Conservation (phyloP, 2,329 filamentous ascomycete species). For the Metarhizium sp. region DNA sequence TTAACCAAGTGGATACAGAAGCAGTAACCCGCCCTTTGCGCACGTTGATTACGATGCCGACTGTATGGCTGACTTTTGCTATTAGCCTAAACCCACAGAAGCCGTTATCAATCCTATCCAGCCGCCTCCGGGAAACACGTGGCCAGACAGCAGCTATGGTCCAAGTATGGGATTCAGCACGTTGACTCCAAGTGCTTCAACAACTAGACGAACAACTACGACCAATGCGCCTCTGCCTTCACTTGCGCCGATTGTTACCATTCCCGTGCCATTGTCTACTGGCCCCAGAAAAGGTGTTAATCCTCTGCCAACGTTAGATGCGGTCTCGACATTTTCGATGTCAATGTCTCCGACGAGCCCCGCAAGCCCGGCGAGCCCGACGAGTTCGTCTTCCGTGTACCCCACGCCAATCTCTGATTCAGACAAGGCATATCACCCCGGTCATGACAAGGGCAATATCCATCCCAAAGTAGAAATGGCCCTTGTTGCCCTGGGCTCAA, state of each 20-base stretch:
- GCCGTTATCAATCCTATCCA: not conserved
- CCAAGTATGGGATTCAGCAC: not conserved
- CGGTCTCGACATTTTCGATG: not conserved
- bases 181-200: not conserved
- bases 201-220: not conserved
- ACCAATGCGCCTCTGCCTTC: not conserved
- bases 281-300: constrained; percentile 5
- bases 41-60: not conserved
- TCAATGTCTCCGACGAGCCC: not conserved
- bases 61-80: not conserved
- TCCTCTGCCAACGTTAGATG: not conserved
- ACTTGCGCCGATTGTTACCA: constrained; percentile 1
- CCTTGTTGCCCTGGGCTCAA: constrained; percentile 11
- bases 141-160: not conserved
- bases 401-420: not conserved
- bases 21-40: too few species aligned
- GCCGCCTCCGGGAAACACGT: not conserved
- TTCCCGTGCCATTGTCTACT: constrained; percentile 2
- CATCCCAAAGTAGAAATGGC: constrained; percentile 9
- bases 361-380: not conserved
- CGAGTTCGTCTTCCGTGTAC: not conserved
- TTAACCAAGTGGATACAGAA: not conserved
- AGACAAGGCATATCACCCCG: not conserved
- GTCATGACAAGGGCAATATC: constrained; percentile 1
- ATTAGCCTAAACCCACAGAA: not conserved